Percentiles rank a stretch among this genome's conserved stretches.
Evolutionary conservation across 1,139 yeast species (phyloP).

Genomic region (Nakaseomyces sp.): DNA sequence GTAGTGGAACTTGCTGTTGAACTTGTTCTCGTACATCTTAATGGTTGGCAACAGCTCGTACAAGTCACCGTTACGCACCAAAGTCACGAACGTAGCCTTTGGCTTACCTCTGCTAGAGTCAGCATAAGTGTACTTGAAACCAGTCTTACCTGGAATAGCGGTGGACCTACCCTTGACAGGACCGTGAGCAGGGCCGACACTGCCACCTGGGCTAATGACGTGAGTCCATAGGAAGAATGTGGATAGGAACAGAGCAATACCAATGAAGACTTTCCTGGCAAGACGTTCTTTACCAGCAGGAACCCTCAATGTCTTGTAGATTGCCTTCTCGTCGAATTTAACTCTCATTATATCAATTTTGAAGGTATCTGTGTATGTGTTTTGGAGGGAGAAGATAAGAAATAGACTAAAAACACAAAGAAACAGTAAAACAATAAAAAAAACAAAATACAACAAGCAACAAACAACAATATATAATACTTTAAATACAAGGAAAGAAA

Average conservation of each 20-base stretch:
- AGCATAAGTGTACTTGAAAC: slow-evolving; percentile 20
- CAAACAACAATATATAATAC: too few relatives aligned
- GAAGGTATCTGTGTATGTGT: too few relatives aligned
- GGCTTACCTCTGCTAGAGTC: slow-evolving; percentile 27
- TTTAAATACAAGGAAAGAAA: too few relatives aligned
- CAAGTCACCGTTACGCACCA: slow-evolving; percentile 65
- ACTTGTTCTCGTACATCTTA: slow-evolving; percentile 59
- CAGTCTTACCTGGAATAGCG: slow-evolving; percentile 8
- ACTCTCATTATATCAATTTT: slow-evolving; percentile 9
- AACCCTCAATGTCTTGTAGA: neutral
- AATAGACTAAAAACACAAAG: too few relatives aligned
- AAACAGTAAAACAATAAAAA: too few relatives aligned
- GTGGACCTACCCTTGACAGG: neutral
- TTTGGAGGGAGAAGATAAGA: too few relatives aligned
- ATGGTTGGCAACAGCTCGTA: slow-evolving; percentile 51
- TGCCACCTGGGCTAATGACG: neutral
- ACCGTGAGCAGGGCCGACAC: slow-evolving; percentile 4
- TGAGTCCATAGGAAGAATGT: neutral
- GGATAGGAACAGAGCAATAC: neutral
- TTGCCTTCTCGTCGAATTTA: slow-evolving; percentile 5
- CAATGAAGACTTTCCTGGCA: neutral
- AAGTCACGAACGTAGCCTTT: slow-evolving; percentile 63
- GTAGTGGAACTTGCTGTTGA: slow-evolving; percentile 55
- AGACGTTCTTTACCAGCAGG: slow-evolving; percentile 4
- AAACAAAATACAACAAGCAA: too few relatives aligned